These are phyloP conservation scores for Solanum tarapatanum DNA, from an alignment of 257 asterid genomes.

Conservation along the genomic window DNA sequence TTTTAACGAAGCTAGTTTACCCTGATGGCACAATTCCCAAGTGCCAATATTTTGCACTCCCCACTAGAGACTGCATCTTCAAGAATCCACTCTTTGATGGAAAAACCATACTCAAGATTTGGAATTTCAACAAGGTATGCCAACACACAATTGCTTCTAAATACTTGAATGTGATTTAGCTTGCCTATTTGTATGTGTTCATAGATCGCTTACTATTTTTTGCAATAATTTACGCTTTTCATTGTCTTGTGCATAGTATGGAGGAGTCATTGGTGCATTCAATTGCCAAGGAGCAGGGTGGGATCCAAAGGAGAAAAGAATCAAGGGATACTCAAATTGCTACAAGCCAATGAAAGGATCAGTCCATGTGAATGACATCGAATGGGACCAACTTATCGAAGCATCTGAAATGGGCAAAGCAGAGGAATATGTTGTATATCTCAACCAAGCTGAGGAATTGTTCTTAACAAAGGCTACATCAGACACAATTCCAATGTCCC, in stretches of 20 bases:
- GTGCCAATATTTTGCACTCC: slow-evolving; percentile 52
- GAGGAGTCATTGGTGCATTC: slow-evolving; percentile 60
- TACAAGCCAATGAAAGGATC: neutral
- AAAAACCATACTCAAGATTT: slow-evolving; percentile 59
- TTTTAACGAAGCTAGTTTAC: slow-evolving; percentile 46
- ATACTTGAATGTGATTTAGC: neutral
- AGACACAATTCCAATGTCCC: slow-evolving; percentile 3
- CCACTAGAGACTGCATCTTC: slow-evolving; percentile 54
- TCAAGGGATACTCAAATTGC: slow-evolving; percentile 1
- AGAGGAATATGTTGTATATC: slow-evolving; percentile 19
- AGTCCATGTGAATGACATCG: slow-evolving; percentile 16
- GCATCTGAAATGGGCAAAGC: slow-evolving; percentile 14
- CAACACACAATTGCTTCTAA: neutral
- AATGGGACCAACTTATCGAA: slow-evolving; percentile 28
- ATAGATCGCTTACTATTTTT: neutral
- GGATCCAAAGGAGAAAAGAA: slow-evolving; percentile 33
- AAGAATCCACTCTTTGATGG: slow-evolving; percentile 58
- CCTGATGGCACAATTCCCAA: slow-evolving; percentile 60
- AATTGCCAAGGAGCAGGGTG: slow-evolving; percentile 66
- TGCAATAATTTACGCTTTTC: neutral
- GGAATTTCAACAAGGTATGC: slow-evolving; percentile 58
- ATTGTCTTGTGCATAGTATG: slow-evolving; percentile 7
- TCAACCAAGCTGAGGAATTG: slow-evolving; percentile 7
- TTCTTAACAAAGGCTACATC: slow-evolving; percentile 7
- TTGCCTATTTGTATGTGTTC: neutral